Evolutionary conservation across 176 grass and related monocot species (phyloP).

Genomic region (Poa annua): DNA sequence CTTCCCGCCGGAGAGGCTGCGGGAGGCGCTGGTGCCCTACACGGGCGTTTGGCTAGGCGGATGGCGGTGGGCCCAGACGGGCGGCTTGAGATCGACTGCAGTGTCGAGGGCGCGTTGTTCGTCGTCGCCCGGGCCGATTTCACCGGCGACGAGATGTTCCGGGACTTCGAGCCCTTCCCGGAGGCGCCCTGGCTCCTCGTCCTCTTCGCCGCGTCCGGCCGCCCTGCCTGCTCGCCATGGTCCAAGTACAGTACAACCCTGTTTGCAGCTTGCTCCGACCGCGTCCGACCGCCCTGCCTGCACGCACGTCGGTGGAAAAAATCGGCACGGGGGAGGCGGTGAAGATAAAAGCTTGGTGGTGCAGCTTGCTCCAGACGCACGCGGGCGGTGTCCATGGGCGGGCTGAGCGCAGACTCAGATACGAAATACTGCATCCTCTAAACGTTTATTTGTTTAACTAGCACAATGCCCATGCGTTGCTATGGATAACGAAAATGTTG

Average conservation of each 20-base stretch:
- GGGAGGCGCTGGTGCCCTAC: constrained; percentile 57
- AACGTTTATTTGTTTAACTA: too few relatives aligned
- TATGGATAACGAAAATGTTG: too few relatives aligned
- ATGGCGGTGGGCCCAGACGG: constrained; percentile 22
- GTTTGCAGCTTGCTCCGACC: too few relatives aligned
- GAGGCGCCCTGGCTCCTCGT: constrained; percentile 61
- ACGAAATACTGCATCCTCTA: too few relatives aligned
- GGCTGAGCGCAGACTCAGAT: too few relatives aligned
- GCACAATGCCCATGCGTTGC: too few relatives aligned
- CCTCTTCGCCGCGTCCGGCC: constrained; percentile 55
- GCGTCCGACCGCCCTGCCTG: too few relatives aligned
- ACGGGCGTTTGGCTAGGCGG: constrained; percentile 70
- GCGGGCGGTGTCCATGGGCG: too few relatives aligned
- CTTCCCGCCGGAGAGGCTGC: constrained; percentile 55
- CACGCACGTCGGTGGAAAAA: constrained; percentile 20
- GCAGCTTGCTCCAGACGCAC: too few relatives aligned
- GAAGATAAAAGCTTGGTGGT: too few relatives aligned
- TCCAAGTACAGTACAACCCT: constrained; percentile 39
- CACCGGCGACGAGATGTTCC: constrained; percentile 51
- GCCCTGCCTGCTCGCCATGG: constrained; percentile 62
- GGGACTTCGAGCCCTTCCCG: constrained; percentile 54
- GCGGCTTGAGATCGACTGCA: constrained; percentile 63
- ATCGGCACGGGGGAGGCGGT: too few relatives aligned
- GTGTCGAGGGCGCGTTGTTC: constrained; percentile 64
- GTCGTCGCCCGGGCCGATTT: constrained; percentile 50